Evolutionary conservation across 2,329 filamentous ascomycete species (phyloP).

Genomic region (Aureobasidium sp.): DNA sequence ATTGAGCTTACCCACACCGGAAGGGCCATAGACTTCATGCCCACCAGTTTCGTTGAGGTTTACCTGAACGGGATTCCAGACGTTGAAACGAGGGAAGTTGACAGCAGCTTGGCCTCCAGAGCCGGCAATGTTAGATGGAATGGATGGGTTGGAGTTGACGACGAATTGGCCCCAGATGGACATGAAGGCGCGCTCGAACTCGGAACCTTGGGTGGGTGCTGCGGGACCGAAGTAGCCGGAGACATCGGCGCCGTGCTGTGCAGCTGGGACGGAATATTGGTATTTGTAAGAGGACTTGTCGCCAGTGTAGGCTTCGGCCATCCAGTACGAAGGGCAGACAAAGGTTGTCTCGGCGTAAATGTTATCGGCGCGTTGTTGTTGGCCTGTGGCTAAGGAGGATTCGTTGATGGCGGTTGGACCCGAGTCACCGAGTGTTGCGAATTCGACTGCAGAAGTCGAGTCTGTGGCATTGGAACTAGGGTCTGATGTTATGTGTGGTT

Average conservation of each 20-base stretch:
- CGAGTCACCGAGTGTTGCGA: conserved; percentile 24
- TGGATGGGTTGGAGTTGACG: conserved; percentile 33
- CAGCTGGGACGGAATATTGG: conserved; percentile 40
- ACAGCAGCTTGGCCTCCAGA: conserved; percentile 9
- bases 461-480: conserved; percentile 24
- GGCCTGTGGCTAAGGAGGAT: conserved; percentile 42
- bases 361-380: conserved; percentile 47
- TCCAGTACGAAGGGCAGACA: conserved; percentile 50
- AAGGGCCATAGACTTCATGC: not conserved
- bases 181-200: conserved; percentile 13
- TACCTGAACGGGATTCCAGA: conserved; percentile 31
- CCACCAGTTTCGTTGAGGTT: conserved; percentile 44
- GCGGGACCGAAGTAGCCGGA: conserved; percentile 15
- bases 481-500: not conserved
- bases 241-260: conserved; percentile 35
- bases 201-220: conserved; percentile 7
- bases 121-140: conserved; percentile 23
- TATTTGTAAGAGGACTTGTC: conserved; percentile 35
- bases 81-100: conserved; percentile 29
- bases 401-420: conserved; percentile 45
- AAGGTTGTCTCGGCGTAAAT: conserved; percentile 49
- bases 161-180: conserved; percentile 42
- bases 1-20: conserved; percentile 15
- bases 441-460: conserved; percentile 20
- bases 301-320: conserved; percentile 39